Conservation (phyloP, 1,139 yeast species). For the Diutina ranongensis region DNA sequence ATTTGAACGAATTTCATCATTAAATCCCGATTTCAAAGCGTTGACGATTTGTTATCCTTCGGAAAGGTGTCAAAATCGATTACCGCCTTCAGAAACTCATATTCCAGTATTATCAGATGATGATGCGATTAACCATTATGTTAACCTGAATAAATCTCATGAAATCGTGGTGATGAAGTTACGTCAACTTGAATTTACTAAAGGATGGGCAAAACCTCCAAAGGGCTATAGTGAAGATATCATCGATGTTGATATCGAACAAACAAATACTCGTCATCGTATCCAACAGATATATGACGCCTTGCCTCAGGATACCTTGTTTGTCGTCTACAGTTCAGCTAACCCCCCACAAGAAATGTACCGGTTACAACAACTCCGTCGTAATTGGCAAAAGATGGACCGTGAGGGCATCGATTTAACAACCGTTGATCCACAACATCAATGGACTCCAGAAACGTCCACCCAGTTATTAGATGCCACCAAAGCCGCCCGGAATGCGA, state of each 20-base stretch:
- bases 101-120: too few species aligned
- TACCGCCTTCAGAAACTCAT: constrained; percentile 8
- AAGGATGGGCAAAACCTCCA: constrained; percentile 15
- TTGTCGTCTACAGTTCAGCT: constrained; percentile 41
- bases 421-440: not conserved
- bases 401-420: not conserved
- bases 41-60: constrained; percentile 27
- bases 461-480: not conserved
- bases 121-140: constrained; percentile 36
- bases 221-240: constrained; percentile 9
- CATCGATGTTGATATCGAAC: constrained; percentile 6
- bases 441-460: not conserved
- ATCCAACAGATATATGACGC: constrained; percentile 36
- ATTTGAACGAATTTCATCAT: constrained; percentile 16
- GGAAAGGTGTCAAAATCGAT: constrained; percentile 13
- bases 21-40: constrained; percentile 18
- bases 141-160: constrained; percentile 20
- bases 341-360: not conserved
- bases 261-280: constrained; percentile 14
- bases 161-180: constrained; percentile 45
- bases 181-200: constrained; percentile 44
- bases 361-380: not conserved
- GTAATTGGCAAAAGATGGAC: not conserved
- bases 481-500: not conserved
- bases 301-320: constrained; percentile 47